Evolutionary conservation across 2,329 filamentous ascomycete genomes (phyloP).

Genomic region (Neonectria coccinea): DNA sequence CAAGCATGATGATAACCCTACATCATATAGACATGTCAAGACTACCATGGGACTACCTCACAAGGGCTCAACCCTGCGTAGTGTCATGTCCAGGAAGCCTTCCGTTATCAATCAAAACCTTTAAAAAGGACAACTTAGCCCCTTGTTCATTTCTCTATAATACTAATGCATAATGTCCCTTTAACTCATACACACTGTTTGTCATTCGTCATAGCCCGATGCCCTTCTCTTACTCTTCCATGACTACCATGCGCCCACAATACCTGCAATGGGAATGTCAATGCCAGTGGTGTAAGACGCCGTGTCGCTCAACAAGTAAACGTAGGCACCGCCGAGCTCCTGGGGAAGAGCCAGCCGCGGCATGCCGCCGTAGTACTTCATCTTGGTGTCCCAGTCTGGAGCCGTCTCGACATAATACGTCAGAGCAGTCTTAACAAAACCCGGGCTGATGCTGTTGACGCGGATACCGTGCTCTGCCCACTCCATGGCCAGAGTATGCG

Average conservation of each 20-base stretch:
- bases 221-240: conserved; percentile 10
- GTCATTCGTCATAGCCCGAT: conserved; percentile 17
- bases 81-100: not conserved
- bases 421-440: conserved; percentile 55
- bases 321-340: conserved; percentile 67
- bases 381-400: conserved; percentile 67
- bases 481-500: conserved; percentile 58
- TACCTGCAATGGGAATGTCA: conserved; percentile 55
- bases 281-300: conserved; percentile 64
- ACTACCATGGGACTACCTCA: no score
- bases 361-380: conserved; percentile 70
- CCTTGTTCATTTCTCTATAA: conserved; percentile 21
- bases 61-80: not conserved
- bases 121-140: not conserved
- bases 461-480: conserved; percentile 59
- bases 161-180: conserved; percentile 6
- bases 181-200: conserved; percentile 20
- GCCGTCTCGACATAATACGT: conserved; percentile 64
- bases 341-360: conserved; percentile 64
- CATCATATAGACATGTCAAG: no score
- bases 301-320: conserved; percentile 66
- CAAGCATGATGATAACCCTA: no score
- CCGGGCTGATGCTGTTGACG: conserved; percentile 25
- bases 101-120: no score
- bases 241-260: conserved; percentile 38